Conservation (phyloP, 2,329 filamentous ascomycete genomes). For the Claviceps africana region DNA sequence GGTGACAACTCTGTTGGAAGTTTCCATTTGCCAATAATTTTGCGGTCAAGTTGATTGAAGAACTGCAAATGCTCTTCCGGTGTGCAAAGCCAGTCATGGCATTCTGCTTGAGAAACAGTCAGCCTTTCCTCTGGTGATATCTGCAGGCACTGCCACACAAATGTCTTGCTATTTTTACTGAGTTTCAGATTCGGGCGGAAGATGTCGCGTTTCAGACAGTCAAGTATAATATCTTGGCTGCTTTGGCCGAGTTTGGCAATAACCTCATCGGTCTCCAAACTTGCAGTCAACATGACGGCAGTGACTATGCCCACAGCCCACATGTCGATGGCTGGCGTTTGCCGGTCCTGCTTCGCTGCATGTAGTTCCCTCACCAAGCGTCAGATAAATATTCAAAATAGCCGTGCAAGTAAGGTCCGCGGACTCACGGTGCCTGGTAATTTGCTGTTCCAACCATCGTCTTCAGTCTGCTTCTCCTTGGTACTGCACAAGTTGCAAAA, state of each 20-base stretch:
- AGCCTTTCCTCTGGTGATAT: conserved; percentile 14
- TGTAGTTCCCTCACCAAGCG: conserved; percentile 24
- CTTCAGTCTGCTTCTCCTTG: conserved; percentile 26
- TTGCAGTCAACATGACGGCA: conserved; percentile 21
- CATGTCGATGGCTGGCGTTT: conserved; percentile 31
- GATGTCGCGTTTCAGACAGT: conserved; percentile 9
- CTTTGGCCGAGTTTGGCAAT: conserved; percentile 15
- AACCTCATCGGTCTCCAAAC: conserved; percentile 6
- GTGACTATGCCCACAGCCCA: conserved; percentile 38
- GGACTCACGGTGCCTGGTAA: conserved; percentile 37
- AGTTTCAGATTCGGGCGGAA: conserved; percentile 7
- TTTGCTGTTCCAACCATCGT: conserved; percentile 30
- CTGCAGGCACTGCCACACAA: conserved; percentile 20
- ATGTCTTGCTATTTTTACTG: conserved; percentile 15
- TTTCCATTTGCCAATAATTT: conserved; percentile 15
- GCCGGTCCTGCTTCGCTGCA: conserved; percentile 7
- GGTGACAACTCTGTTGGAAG: conserved; percentile 16
- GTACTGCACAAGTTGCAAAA: conserved; percentile 34
- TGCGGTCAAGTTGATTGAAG: conserved; percentile 19
- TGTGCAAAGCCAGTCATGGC: conserved; percentile 21
- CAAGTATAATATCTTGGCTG: conserved; percentile 13
- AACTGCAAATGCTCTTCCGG: conserved; percentile 17
- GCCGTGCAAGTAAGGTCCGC: background rate
- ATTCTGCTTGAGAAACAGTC: conserved; percentile 14
- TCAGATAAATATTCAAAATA: conserved; percentile 3